A percentile compares a stretch with the other conserved stretches of the same genome.
These are phyloP conservation scores for Alternaria sp. DNA, from an alignment of 2,329 filamentous ascomycete genomes.

Conservation along the genomic window DNA sequence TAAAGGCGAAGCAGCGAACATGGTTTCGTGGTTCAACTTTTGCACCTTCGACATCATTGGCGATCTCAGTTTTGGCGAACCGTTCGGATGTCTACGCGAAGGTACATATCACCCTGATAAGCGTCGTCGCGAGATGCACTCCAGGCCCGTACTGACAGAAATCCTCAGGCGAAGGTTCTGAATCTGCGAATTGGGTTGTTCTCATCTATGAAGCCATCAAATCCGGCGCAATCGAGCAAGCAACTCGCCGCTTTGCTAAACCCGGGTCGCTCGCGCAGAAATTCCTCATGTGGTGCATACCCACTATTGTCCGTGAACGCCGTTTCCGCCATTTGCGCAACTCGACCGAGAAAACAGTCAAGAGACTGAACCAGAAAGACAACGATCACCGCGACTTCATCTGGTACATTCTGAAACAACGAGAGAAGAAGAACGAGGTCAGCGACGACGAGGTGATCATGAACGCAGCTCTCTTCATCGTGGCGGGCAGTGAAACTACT, in stretches of 20 bases:
- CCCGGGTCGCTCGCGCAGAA: constrained; percentile 31
- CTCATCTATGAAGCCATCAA: constrained; percentile 46
- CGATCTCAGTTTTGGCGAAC: constrained; percentile 41
- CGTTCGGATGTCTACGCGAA: constrained; percentile 41
- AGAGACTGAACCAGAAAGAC: constrained; percentile 36
- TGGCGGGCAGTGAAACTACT: constrained; percentile 45
- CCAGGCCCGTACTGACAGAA: not conserved
- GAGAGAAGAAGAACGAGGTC: constrained; percentile 44
- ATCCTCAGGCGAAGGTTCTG: constrained; percentile 33
- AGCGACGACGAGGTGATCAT: constrained; percentile 41
- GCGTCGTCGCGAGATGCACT: too few species aligned
- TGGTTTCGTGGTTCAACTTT: constrained; percentile 45
- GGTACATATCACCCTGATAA: constrained; percentile 7
- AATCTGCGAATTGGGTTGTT: constrained; percentile 43
- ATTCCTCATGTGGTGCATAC: constrained; percentile 41
- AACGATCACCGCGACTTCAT: constrained; percentile 44
- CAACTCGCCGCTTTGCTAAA: constrained; percentile 36
- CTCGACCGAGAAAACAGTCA: constrained; percentile 39
- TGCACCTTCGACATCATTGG: constrained; percentile 45
- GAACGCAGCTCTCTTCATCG: constrained; percentile 42
- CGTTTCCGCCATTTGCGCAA: constrained; percentile 36
- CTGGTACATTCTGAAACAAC: constrained; percentile 44
- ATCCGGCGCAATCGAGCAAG: constrained; percentile 40
- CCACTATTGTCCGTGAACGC: constrained; percentile 33
- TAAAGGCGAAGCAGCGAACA: constrained; percentile 35